A percentile compares a stretch with the other conserved stretches of the same genome.
These are phyloP conservation scores for Diaporthe sp. DNA, from an alignment of 2,329 filamentous ascomycete genomes.

Conservation along the genomic window DNA sequence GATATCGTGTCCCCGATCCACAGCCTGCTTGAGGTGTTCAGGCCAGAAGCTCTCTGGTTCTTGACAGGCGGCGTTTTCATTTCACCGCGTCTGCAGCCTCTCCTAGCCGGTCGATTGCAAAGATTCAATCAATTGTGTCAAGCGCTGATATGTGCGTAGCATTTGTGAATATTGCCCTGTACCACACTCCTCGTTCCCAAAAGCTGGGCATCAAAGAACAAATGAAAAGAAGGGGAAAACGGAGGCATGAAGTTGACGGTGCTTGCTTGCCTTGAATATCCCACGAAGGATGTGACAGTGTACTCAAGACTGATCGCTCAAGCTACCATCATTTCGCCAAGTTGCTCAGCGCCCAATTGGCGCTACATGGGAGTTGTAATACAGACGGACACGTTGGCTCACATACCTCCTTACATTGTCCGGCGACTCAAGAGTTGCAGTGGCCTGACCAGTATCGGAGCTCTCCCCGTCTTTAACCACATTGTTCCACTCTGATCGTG, in stretches of 20 bases:
- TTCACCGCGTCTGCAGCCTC: background rate
- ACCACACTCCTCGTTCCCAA: background rate
- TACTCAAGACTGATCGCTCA: background rate
- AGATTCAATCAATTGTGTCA: background rate
- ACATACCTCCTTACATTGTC: too few relatives aligned
- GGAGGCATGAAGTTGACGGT: background rate
- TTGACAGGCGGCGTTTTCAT: background rate
- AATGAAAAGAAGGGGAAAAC: background rate
- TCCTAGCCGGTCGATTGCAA: background rate
- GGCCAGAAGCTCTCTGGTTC: background rate
- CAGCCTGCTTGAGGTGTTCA: background rate
- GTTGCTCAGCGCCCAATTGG: background rate
- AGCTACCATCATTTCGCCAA: background rate
- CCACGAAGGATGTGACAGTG: background rate
- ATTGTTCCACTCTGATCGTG: too few relatives aligned
- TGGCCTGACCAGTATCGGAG: too few relatives aligned
- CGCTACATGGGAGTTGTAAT: slow-evolving; percentile 15
- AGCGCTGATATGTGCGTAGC: background rate
- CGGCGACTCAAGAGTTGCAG: too few relatives aligned
- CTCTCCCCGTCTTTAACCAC: too few relatives aligned
- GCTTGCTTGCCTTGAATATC: background rate
- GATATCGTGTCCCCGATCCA: too few relatives aligned
- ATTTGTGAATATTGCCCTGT: background rate
- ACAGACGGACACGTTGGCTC: too few relatives aligned
- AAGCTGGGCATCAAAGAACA: background rate